phyloP scores from a whole-genome alignment of 495 filamentous ascomycete genomes.

The Podospora comata region DNA sequence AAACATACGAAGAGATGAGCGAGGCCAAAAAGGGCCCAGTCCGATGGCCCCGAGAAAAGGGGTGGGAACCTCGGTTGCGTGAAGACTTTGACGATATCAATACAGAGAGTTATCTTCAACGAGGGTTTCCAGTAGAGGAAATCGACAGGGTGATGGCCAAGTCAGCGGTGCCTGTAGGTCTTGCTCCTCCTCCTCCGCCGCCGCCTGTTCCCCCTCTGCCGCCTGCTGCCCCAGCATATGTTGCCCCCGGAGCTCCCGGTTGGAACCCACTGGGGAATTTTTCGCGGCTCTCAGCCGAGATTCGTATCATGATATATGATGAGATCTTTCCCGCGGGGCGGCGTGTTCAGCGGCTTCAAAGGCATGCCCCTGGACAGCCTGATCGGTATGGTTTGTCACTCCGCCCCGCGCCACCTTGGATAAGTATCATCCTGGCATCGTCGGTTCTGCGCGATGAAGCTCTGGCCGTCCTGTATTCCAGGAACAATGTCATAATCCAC shows the following conservation, averaged over 20 bases:
- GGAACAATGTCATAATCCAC: neutral
- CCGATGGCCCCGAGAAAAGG: too few relatives aligned
- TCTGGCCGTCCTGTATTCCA: neutral
- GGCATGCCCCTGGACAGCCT: too few relatives aligned
- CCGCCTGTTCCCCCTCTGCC: neutral
- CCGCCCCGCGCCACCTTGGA: too few relatives aligned
- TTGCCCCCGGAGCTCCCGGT: neutral
- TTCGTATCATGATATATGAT: neutral
- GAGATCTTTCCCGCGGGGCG: neutral
- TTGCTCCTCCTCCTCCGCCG: neutral
- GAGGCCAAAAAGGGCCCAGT: too few relatives aligned
- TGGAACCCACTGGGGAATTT: neutral
- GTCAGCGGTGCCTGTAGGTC: neutral
- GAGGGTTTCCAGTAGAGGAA: too few relatives aligned
- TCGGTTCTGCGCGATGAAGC: neutral
- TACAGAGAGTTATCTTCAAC: too few relatives aligned
- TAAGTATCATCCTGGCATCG: neutral
- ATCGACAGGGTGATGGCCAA: neutral
- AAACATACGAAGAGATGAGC: neutral
- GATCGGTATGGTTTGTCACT: too few relatives aligned
- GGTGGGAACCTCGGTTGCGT: too few relatives aligned
- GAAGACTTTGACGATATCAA: too few relatives aligned
- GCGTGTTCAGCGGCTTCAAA: neutral
- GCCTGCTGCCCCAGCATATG: neutral
- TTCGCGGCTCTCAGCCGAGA: neutral